phyloP scores from a whole-genome alignment of 1,139 yeast species.

The Fermentozyma sake region DNA sequence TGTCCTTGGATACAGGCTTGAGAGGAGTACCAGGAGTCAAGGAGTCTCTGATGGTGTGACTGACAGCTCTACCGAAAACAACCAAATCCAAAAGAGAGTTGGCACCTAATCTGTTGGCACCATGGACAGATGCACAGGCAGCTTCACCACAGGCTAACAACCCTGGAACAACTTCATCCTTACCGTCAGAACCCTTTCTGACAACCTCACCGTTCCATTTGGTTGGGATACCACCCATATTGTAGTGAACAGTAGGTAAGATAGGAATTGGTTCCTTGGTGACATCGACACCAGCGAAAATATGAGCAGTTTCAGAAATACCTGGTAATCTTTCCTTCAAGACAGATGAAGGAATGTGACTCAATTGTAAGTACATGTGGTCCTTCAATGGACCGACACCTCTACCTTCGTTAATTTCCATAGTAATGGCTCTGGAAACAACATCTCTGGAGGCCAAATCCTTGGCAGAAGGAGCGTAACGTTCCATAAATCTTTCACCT shows the following conservation, averaged over 20 bases:
- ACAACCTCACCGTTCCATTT: slow-evolving; percentile 95
- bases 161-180: slow-evolving; percentile 91
- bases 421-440: slow-evolving; percentile 95
- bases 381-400: slow-evolving; percentile 97
- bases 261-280: slow-evolving; percentile 99
- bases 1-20: slow-evolving; percentile 68
- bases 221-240: slow-evolving; percentile 99
- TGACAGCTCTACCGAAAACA: slow-evolving; percentile 97
- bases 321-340: slow-evolving; percentile 97
- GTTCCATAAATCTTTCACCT: slow-evolving; percentile 99
- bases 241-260: slow-evolving; percentile 96
- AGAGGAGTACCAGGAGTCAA: slow-evolving; percentile 88
- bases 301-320: slow-evolving; percentile 97
- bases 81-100: slow-evolving; percentile 96
- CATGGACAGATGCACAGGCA: slow-evolving; percentile 98
- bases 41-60: slow-evolving; percentile 83
- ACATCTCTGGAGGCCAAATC: slow-evolving; percentile 98
- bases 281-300: slow-evolving; percentile 98
- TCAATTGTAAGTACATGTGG: slow-evolving; percentile 91
- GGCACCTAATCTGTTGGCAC: slow-evolving; percentile 99
- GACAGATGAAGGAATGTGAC: slow-evolving; percentile 89
- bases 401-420: slow-evolving; percentile 98
- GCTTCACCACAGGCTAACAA: slow-evolving; percentile 98
- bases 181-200: slow-evolving; percentile 79
- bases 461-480: slow-evolving; percentile 98